A percentile compares a stretch with the other conserved stretches of the same genome.
These are phyloP conservation scores for Pelargonium nanum DNA, from an alignment of 345 rosid species.

Conservation along the genomic window DNA sequence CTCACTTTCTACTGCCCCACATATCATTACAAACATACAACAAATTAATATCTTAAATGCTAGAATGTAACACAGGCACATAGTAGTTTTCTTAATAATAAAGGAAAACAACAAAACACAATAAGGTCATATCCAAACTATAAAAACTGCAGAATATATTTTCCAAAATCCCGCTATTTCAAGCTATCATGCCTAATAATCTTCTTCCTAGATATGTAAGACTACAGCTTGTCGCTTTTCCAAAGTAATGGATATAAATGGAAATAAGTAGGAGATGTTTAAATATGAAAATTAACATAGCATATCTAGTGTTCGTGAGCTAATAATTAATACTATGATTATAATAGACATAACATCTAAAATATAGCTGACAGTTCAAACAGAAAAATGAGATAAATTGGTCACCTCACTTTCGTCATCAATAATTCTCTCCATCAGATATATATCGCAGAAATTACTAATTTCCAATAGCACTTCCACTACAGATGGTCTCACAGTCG, in stretches of 20 bases:
- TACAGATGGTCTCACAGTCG: not conserved
- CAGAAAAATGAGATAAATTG: not conserved
- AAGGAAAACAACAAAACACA: not conserved
- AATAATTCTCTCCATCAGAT: not conserved
- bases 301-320: no score
- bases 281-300: not conserved
- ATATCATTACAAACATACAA: no score
- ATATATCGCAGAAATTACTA: slow-evolving; percentile 1
- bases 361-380: not conserved
- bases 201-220: not conserved
- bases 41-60: no score
- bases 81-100: not conserved
- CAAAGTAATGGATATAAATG: not conserved
- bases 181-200: not conserved
- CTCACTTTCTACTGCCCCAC: no score
- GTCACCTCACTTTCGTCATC: slow-evolving; percentile 1
- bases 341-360: not conserved
- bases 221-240: not conserved
- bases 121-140: no score
- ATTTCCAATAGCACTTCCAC: not conserved
- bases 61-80: not conserved
- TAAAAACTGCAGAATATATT: not conserved
- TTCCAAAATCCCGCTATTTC: not conserved
- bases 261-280: not conserved
- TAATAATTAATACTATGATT: no score